Evolutionary conservation across 768 basidiomycete genomes (phyloP), one percentile per base, ranked within the genome.

Genomic region (Fistulinella prunicolor): DNA sequence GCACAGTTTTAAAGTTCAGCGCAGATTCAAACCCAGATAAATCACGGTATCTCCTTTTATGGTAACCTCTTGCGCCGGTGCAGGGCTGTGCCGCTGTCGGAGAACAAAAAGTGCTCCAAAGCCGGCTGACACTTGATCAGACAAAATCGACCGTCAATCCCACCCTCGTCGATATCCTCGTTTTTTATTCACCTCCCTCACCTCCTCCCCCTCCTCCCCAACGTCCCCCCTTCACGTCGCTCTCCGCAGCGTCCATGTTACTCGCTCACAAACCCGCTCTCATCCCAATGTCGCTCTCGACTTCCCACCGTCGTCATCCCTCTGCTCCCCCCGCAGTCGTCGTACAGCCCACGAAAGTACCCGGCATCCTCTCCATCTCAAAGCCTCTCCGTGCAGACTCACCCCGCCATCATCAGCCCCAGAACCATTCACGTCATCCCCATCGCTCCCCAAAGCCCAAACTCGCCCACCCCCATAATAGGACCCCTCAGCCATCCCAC

Each of bases 331-430:
- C 80, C 1, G 75, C 80, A 29, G 78, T 84, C 58, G 74, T 82
- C 51, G 80, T 86, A 4, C 84, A 86, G 63, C 81, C 87, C 3
- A 86, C 87, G 12, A 76, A 77, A 46, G 86, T 80, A 0, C 87
- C 86, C 0, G 87, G 87, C 61, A 75, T 89, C 9, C 76, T 89
- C 43, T 78, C 82, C 40, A 74, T 89, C 42, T 80, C 84, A 45
- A 85, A 82, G 73, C 82, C 81, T 12, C 44, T 36, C 38, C 68
- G 68, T 29, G 60, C 64, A 40, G 60, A 64, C 6, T 52, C 63
- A 0, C 69, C 67, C 7, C 68, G 70, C 38, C 68, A 65, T 22
- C 70, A 71, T 43, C 71, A 64, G 0, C 62, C 67, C 22, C 71
- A 70, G 46, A 56, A 61, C 24, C 67, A 69, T 29, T 51, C 69